Base-by-base conservation (phyloP, 108 stramenopile genomes). In the Mayamaea pseudoterrestris region DNA sequence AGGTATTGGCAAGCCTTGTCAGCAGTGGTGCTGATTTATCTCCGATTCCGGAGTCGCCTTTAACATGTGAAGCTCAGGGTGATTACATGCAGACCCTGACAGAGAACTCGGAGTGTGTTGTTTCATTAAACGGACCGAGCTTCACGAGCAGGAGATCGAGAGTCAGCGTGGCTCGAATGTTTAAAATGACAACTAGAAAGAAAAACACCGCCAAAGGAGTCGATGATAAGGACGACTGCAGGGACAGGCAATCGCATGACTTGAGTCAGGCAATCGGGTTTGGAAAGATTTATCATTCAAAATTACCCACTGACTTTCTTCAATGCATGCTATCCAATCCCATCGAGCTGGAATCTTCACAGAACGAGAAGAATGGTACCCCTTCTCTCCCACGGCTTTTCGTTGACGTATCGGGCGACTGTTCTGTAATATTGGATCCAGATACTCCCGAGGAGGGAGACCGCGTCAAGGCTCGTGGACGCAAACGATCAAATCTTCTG, bases 371-470 rank as follows among this genome's bases (percentile, higher is more conserved):
- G 17, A 30, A 12, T 2, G 44, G 11, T 4, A 51, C 35, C 3
- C 9, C 35, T 2, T 37, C 7, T 11, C 35, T 66, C 5, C 74
- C 74, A 11, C 65, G 62, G 20, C 50, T 89, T 26, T 53, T 90
- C 27, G 80, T 76, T 7, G 83, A 90, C 53, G 58, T 65, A 0
- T 75, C 79, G 24, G 88, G 83, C 44, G 74, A 83, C 27, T 79
- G 68, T 27, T 83, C 81, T 12, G 73, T 89, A 3, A 65, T 73
- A 54, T 41, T 80, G 27, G 68, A 69, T 43, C 50, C 62, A 7
- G 30, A 50, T 22, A 7, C 16, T 5, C 13, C 30, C 13, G 31
- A 23, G 31, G 21, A 35, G 8, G 26, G 5, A 11, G 20, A 11
- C 3, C 29, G n/a, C n/a, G n/a, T n/a, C n/a, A n/a, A n/a, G n/a